Evolutionary conservation across 306 rosid genomes (phyloP).

Genomic region (Ormosia emarginata): DNA sequence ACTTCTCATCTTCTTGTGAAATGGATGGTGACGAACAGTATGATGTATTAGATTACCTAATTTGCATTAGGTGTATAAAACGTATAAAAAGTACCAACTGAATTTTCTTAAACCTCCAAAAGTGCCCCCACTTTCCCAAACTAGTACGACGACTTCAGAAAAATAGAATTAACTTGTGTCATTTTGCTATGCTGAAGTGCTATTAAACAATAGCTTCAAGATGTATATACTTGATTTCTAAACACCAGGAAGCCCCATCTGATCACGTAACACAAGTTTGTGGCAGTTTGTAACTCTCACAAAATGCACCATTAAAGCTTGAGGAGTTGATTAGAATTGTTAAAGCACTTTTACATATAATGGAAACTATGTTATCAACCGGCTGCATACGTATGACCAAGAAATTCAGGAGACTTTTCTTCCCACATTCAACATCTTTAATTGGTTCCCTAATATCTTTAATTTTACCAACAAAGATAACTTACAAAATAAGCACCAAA

Average conservation of each 20-base stretch:
- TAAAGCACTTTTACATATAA: constrained; percentile 15
- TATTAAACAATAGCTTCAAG: constrained; percentile 7
- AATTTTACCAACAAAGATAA: constrained; percentile 32
- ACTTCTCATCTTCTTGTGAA: constrained; percentile 19
- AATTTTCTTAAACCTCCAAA: constrained; percentile 13
- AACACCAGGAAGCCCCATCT: constrained; percentile 6
- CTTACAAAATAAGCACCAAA: constrained; percentile 20
- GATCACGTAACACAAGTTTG: constrained; percentile 28
- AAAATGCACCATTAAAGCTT: constrained; percentile 13
- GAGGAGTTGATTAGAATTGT: constrained; percentile 22
- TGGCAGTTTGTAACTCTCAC: constrained; percentile 14
- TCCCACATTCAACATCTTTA: constrained; percentile 31
- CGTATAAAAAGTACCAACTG: neutral
- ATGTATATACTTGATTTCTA: neutral
- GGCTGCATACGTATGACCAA: neutral
- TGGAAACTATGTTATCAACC: constrained; percentile 6
- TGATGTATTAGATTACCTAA: constrained; percentile 34
- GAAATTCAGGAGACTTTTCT: neutral
- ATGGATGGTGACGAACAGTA: constrained; percentile 36
- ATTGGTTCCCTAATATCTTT: constrained; percentile 26
- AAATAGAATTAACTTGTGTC: constrained; percentile 7
- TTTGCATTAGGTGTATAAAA: constrained; percentile 16
- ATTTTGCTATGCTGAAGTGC: constrained; percentile 5
- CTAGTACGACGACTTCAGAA: constrained; percentile 12
- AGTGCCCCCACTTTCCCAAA: constrained; percentile 27